phyloP scores from a whole-genome alignment of 306 rosid genomes.

The Nissolia schottii region DNA sequence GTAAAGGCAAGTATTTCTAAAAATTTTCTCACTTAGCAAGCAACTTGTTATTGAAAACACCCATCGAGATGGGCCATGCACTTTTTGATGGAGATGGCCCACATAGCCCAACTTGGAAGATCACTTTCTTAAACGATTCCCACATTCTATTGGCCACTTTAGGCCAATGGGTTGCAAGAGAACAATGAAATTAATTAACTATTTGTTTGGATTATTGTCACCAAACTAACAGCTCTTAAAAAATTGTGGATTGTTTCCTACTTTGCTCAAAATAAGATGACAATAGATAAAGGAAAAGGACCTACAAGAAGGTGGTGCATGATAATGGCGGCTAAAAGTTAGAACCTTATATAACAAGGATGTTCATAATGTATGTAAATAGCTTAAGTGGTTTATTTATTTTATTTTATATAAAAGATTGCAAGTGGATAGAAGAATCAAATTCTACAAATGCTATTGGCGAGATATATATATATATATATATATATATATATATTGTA shows the following conservation, averaged over 20 bases:
- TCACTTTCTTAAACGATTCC: slow-evolving; percentile 21
- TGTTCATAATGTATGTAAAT: background rate
- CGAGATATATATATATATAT: background rate
- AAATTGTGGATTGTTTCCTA: slow-evolving; percentile 24
- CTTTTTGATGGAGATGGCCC: slow-evolving; percentile 23
- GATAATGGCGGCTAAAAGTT: background rate
- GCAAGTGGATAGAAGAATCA: slow-evolving; percentile 6
- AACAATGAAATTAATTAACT: background rate
- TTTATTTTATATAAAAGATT: background rate
- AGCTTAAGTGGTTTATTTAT: background rate
- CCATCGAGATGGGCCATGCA: slow-evolving; percentile 23
- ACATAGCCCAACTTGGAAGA: slow-evolving; percentile 15
- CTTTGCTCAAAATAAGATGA: slow-evolving; percentile 21
- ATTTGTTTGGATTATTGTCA: slow-evolving; percentile 14
- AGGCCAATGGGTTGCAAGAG: background rate
- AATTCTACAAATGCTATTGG: background rate
- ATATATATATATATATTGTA: background rate
- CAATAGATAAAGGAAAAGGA: slow-evolving; percentile 19
- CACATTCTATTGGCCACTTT: slow-evolving; percentile 19
- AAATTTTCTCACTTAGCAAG: slow-evolving; percentile 25
- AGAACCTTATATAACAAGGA: background rate
- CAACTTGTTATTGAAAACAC: slow-evolving; percentile 26
- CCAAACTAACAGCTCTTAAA: slow-evolving; percentile 1
- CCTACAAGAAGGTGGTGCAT: slow-evolving; percentile 28
- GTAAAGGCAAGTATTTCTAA: slow-evolving; percentile 1